phyloP scores from a whole-genome alignment of 169 alveolate species.

The Plasmodium sp. region DNA sequence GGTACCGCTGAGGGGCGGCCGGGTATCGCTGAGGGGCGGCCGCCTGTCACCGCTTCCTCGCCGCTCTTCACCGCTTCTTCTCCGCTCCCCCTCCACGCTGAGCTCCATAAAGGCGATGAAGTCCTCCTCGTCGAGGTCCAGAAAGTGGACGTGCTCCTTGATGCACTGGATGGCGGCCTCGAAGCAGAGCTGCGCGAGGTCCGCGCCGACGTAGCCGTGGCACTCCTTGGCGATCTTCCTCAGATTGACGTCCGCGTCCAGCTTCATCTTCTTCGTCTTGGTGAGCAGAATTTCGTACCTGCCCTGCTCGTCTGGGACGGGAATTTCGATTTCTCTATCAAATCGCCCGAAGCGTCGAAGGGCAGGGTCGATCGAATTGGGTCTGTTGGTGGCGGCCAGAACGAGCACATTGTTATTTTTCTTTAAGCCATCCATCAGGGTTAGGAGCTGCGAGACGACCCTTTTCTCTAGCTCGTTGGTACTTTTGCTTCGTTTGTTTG shows the following conservation, averaged over 20 bases:
- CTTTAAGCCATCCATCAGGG: slow-evolving; percentile 90
- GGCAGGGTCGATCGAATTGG: slow-evolving; percentile 92
- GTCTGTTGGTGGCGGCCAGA: slow-evolving; percentile 94
- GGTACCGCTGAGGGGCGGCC: no score
- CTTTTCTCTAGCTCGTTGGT: slow-evolving; percentile 85
- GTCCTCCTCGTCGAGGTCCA: slow-evolving; percentile 66
- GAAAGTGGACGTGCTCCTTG: slow-evolving; percentile 75
- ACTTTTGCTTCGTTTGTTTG: slow-evolving; percentile 89
- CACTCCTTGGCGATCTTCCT: slow-evolving; percentile 91
- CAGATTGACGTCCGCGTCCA: slow-evolving; percentile 87
- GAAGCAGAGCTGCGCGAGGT: slow-evolving; percentile 90
- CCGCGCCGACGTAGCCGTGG: slow-evolving; percentile 96
- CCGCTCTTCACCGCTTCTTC: neutral
- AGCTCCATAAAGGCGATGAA: slow-evolving; percentile 61
- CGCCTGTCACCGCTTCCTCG: no score
- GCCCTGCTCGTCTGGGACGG: slow-evolving; percentile 90
- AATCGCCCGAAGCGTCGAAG: slow-evolving; percentile 91
- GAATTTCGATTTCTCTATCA: slow-evolving; percentile 91
- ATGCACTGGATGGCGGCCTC: slow-evolving; percentile 92
- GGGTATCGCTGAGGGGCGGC: no score
- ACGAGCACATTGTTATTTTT: slow-evolving; percentile 86
- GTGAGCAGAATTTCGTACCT: slow-evolving; percentile 91
- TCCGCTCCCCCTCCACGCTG: neutral
- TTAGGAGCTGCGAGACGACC: slow-evolving; percentile 88
- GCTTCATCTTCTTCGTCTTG: slow-evolving; percentile 89